Evolutionary conservation across 345 rosid genomes (phyloP), one percentile per base, ranked within the genome.

Genomic region (Arabidopsis suecica): DNA sequence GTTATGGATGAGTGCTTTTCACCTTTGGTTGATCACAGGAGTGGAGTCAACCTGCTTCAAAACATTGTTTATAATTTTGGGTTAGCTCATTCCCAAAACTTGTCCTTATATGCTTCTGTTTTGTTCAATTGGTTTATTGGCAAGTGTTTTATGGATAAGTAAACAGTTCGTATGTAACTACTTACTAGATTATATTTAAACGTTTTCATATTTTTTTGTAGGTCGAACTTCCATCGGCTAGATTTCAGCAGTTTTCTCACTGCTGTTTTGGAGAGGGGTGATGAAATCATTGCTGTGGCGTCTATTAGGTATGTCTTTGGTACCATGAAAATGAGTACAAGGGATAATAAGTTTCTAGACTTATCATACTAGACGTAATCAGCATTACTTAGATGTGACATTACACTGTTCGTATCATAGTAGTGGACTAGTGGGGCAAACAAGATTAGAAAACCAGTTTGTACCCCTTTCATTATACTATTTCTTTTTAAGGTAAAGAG

Each of bases 1-100:
- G 79, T 94, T 58, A 91, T 94, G 98, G 95, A 94, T 68, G 98
- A 92, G 82, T 94, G 98, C 76, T 94, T 94, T 81, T 82, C 86
- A 82, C 97, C 98, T 57, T 85, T 86, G 70, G 78, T 80, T 68
- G 97, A 94, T 82, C 91, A 86, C 77, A 86, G 88, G 86, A 94
- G 96, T 81, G 98, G 97, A 75, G 82, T 85, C 64, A 88, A 92
- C 84, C 81, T 92, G 77, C 90, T 94, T 77, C 90, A 84, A 66
- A 94, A 94, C 72, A 84, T 94, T 75, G 89, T 94, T 69, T 94
- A 90, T 51, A 95, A 86, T 81, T 87, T 88, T 77, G 91, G 91
- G 98, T 90, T 81, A 86, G 92, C 71, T 50, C 65, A 4, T 68
- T 72, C 62, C 33, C 30, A 3, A 3, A 63, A 37, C 36, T 2